These are phyloP conservation scores for Colletotrichum sp. DNA, from an alignment of 2,329 filamentous ascomycete genomes.

Conservation along the genomic window DNA sequence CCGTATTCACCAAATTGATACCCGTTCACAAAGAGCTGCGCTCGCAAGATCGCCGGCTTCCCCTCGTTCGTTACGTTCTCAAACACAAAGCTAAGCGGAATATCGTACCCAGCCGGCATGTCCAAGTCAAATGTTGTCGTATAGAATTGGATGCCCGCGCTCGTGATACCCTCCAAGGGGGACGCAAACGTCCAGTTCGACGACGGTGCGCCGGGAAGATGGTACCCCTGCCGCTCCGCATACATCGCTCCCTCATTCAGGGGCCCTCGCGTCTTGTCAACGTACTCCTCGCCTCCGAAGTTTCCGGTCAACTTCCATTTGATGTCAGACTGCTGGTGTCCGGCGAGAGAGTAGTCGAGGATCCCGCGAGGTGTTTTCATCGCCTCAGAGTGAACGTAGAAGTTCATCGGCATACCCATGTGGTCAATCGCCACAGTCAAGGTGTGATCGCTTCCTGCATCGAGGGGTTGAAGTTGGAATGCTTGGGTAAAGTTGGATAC, in stretches of 20 bases:
- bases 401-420: slow-evolving; percentile 71
- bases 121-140: slow-evolving; percentile 59
- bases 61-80: slow-evolving; percentile 38
- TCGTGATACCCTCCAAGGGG: slow-evolving; percentile 44
- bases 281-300: slow-evolving; percentile 61
- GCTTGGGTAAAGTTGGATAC: slow-evolving; percentile 33
- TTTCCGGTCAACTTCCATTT: slow-evolving; percentile 69
- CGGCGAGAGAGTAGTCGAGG: slow-evolving; percentile 57
- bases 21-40: slow-evolving; percentile 72
- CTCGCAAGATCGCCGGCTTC: slow-evolving; percentile 48
- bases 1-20: slow-evolving; percentile 63
- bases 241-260: slow-evolving; percentile 66
- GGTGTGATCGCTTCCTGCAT: slow-evolving; percentile 57
- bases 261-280: slow-evolving; percentile 59
- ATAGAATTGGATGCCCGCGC: slow-evolving; percentile 61
- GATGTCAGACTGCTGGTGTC: slow-evolving; percentile 50
- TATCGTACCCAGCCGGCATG: slow-evolving; percentile 57
- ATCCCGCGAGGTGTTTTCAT: slow-evolving; percentile 66
- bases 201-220: slow-evolving; percentile 26
- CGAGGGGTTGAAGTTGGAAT: slow-evolving; percentile 43
- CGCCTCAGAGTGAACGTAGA: slow-evolving; percentile 55
- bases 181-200: slow-evolving; percentile 46
- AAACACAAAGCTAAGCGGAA: slow-evolving; percentile 62
- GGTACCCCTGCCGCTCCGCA: slow-evolving; percentile 61
- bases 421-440: slow-evolving; percentile 73